Conservation (phyloP, 2,329 filamentous ascomycete species). For the Elsinoe batatas region DNA sequence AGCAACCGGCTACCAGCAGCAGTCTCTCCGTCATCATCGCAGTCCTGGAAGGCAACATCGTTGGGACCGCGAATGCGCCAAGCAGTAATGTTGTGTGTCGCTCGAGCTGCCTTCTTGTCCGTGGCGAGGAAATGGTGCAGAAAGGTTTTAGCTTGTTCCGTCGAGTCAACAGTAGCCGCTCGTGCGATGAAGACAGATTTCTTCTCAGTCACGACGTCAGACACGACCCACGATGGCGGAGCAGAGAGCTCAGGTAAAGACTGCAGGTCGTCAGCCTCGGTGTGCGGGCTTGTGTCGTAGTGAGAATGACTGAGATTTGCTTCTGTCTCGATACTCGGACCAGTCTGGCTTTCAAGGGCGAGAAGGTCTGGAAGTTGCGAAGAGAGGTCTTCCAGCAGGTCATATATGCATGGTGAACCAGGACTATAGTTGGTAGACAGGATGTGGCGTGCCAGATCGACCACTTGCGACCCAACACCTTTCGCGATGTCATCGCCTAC, state of each 20-base stretch:
- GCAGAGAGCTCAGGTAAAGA: conserved; percentile 28
- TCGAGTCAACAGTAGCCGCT: conserved; percentile 57
- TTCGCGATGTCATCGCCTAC: conserved; percentile 56
- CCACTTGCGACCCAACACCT: conserved; percentile 61
- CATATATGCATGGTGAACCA: conserved; percentile 78
- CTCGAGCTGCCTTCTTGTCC: conserved; percentile 74
- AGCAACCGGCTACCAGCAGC: conserved; percentile 78
- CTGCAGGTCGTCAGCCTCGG: conserved; percentile 25
- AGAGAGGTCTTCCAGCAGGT: conserved; percentile 59
- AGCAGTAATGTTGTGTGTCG: conserved; percentile 91
- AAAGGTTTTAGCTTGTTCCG: conserved; percentile 59
- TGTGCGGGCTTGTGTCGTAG: conserved; percentile 20
- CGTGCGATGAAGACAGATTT: conserved; percentile 84
- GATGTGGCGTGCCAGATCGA: conserved; percentile 58
- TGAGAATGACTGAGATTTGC: conserved; percentile 23
- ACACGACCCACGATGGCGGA: conserved; percentile 60
- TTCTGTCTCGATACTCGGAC: conserved; percentile 15
- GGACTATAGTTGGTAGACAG: conserved; percentile 58
- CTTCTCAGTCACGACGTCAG: conserved; percentile 64
- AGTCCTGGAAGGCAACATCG: conserved; percentile 63
- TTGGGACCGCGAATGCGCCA: conserved; percentile 65
- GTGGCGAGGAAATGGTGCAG: conserved; percentile 67
- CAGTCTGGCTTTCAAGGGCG: conserved; percentile 13
- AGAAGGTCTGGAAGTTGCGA: conserved; percentile 27
- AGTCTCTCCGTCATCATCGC: conserved; percentile 90